Evolutionary conservation across 1,284 basidiomycete genomes (phyloP), one percentile per base, ranked within the genome.

Genomic region (Cutaneotrichosporon cavernicola): DNA sequence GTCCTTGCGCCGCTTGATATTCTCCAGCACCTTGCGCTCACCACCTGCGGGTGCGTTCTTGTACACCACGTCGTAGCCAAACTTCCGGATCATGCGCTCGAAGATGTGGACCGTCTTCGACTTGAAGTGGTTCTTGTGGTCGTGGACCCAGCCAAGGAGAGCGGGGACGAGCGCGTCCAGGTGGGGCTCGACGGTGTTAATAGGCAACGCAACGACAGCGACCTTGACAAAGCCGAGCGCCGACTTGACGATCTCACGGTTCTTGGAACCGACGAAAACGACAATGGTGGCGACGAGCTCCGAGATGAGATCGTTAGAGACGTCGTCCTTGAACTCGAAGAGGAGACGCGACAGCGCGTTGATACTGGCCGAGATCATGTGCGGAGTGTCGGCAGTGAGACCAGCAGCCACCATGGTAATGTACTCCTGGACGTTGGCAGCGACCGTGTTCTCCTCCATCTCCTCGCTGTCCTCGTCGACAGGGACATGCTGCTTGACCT

Each of bases 121-220:
- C 80, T 99, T 99, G 87, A 99, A 99, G 79, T 98, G 96, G 76
- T 99, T 97, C 80, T 96, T 96, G 83, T 99, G 95, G 77, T 97
- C 94, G 74, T 96, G 91, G 7, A 92, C 92, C 93, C 96, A 97
- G 62, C 85, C 85, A 30, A 99, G 84, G 18, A 99, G 84, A 0
- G 89, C 90, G 0, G 92, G 91, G 0, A 99, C 91, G 14, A 98
- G 84, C 21, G 84, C 83, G 32, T 85, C 83, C 14, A 99, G 84
- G 73, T 95, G 89, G 0, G 89, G 88, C 31, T 86, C 86, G 55
- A 98, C 83, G 56, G 92, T 79, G 5, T 89, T 85, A 0, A 83
- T 73, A 0, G 91, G 85, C 46, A 97, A 85, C 1, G 90, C 89
- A 74, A 98, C 93, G 62, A 95, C 89, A 13, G 89, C 87, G 46